A percentile compares a stretch with the other conserved stretches of the same genome.
phyloP scores from a whole-genome alignment of 164 flowering plant species.

The Vitis riparia region DNA sequence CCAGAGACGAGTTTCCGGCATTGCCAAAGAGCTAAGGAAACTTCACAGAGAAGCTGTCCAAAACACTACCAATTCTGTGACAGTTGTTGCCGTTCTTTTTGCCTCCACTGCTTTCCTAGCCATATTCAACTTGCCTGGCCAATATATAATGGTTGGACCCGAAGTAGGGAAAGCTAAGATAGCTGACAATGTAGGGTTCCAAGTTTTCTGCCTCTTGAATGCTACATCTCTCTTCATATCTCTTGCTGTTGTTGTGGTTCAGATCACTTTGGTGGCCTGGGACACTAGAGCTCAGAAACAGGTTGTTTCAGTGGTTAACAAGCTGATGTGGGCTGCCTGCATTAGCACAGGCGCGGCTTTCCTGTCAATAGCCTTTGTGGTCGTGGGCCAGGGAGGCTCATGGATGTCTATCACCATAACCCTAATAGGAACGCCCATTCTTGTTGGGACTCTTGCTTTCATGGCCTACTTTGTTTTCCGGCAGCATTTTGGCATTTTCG shows the following conservation, averaged over 20 bases:
- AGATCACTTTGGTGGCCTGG: constrained; percentile 94
- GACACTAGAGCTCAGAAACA: constrained; percentile 85
- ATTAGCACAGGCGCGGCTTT: constrained; percentile 87
- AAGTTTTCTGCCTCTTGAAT: constrained; percentile 70
- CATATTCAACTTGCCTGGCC: constrained; percentile 88
- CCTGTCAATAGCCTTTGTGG: constrained; percentile 70
- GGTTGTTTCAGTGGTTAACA: constrained; percentile 85
- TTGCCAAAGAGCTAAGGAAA: constrained; percentile 81
- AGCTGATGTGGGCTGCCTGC: constrained; percentile 96
- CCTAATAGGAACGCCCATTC: constrained; percentile 60
- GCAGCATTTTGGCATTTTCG: constrained; percentile 48
- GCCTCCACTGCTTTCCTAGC: constrained; percentile 94
- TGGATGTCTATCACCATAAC: constrained; percentile 87
- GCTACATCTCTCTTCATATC: constrained; percentile 85
- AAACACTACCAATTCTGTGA: constrained; percentile 88
- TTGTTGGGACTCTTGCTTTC: constrained; percentile 74
- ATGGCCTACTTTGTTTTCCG: constrained; percentile 87
- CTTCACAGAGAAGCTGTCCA: constrained; percentile 95
- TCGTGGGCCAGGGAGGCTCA: constrained; percentile 59
- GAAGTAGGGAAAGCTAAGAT: constrained; percentile 64
- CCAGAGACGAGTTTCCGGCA: constrained; percentile 72
- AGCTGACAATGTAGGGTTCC: constrained; percentile 55
- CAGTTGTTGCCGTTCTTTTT: constrained; percentile 85
- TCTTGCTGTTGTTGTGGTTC: constrained; percentile 91
- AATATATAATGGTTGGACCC: constrained; percentile 37